phyloP scores from a whole-genome alignment of 2,329 filamentous ascomycete genomes.

The Sporothrix globosa region DNA sequence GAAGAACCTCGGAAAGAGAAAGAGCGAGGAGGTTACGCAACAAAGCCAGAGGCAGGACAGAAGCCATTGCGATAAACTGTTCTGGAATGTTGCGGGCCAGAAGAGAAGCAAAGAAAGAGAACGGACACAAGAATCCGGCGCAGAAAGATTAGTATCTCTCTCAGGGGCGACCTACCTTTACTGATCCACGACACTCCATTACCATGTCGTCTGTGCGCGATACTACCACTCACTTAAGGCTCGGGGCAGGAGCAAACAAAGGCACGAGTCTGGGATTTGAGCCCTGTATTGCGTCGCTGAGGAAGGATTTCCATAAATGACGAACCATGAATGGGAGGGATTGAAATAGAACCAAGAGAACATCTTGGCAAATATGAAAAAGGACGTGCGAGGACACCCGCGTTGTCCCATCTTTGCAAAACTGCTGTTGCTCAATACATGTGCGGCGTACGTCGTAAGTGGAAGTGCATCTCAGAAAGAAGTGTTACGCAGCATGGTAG shows the following conservation, averaged over 20 bases:
- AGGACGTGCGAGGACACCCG: constrained; percentile 30
- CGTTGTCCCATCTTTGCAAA: constrained; percentile 15
- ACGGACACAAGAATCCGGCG: not conserved
- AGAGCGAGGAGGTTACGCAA: too few relatives aligned
- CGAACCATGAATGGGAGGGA: not conserved
- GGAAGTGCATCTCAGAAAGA: too few relatives aligned
- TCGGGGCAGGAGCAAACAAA: not conserved
- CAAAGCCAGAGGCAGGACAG: too few relatives aligned
- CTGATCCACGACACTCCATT: constrained; percentile 10
- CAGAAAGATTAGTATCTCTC: too few relatives aligned
- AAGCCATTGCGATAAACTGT: not conserved
- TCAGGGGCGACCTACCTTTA: too few relatives aligned
- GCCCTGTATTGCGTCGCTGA: not conserved
- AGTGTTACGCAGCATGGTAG: not conserved
- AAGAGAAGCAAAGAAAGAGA: not conserved
- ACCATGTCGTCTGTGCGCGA: constrained; percentile 18
- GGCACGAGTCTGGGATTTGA: constrained; percentile 17
- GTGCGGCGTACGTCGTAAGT: too few relatives aligned
- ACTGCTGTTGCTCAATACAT: constrained; percentile 7
- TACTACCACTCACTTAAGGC: not conserved
- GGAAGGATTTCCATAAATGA: not conserved
- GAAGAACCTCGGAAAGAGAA: too few relatives aligned
- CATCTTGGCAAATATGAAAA: not conserved
- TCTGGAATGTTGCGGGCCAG: not conserved
- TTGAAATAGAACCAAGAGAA: not conserved